These are phyloP conservation scores for Aspergillus japonicus DNA, from an alignment of 2,329 filamentous ascomycete genomes.

Conservation along the genomic window DNA sequence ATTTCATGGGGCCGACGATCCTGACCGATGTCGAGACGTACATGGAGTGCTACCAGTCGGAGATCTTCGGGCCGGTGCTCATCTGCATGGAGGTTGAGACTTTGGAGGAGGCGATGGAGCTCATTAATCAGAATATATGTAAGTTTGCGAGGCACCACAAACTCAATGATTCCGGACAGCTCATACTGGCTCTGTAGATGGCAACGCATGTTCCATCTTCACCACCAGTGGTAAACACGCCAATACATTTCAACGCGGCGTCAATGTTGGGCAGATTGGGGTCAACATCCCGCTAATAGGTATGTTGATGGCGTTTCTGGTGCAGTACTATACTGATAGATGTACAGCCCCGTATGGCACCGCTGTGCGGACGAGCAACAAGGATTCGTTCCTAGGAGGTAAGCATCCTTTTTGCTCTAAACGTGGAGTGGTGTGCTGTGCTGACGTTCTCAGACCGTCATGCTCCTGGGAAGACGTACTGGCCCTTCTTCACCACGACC, in stretches of 20 bases:
- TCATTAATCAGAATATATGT: conserved; percentile 32
- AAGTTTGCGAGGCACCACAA: not conserved
- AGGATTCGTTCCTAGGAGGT: conserved; percentile 29
- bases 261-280: conserved; percentile 32
- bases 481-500: conserved; percentile 26
- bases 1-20: conserved; percentile 53
- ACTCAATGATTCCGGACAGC: not conserved
- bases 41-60: conserved; percentile 39
- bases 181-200: conserved; percentile 22
- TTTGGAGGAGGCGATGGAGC: conserved; percentile 35
- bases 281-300: conserved; percentile 32
- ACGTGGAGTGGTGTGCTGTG: not conserved
- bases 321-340: conserved; percentile 9
- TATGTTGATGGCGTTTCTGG: conserved; percentile 1
- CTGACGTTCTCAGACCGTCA: conserved; percentile 18
- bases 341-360: conserved; percentile 23
- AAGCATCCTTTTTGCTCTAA: not conserved
- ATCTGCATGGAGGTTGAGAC: conserved; percentile 36
- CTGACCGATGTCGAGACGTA: conserved; percentile 34
- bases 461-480: conserved; percentile 24
- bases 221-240: conserved; percentile 33
- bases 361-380: conserved; percentile 27
- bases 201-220: conserved; percentile 39
- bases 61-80: conserved; percentile 41
- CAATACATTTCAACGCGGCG: conserved; percentile 31